Conservation (phyloP, 352 stramenopile species). For the Pythium scleroteichum region DNA sequence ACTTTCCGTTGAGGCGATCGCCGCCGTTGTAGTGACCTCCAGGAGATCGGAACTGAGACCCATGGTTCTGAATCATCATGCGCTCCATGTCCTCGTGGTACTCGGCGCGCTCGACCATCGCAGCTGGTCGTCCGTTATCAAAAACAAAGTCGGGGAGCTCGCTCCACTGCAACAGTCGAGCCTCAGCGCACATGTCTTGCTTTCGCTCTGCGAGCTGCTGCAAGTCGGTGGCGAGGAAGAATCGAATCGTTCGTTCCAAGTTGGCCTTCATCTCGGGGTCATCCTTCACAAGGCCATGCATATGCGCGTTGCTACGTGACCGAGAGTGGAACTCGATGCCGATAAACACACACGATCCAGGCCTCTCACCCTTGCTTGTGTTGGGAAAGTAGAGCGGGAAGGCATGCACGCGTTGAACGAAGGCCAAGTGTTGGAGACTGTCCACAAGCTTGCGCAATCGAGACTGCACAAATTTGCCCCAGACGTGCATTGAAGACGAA, state of each 20-base stretch:
- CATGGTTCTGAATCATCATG: slow-evolving; percentile 38
- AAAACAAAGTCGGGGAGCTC: slow-evolving; percentile 79
- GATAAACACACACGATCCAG: slow-evolving; percentile 81
- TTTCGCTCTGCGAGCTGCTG: slow-evolving; percentile 81
- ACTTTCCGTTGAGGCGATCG: slow-evolving; percentile 42
- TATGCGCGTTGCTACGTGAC: slow-evolving; percentile 38
- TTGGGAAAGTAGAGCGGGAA: slow-evolving; percentile 70
- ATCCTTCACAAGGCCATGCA: slow-evolving; percentile 31
- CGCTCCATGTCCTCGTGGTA: slow-evolving; percentile 67
- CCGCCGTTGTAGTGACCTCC: slow-evolving; percentile 22
- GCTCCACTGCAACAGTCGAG: slow-evolving; percentile 55
- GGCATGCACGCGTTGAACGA: slow-evolving; percentile 62
- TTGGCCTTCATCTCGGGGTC: slow-evolving; percentile 73
- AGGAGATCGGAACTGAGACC: slow-evolving; percentile 16
- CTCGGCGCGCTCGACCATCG: slow-evolving; percentile 51
- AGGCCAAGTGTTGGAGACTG: slow-evolving; percentile 62
- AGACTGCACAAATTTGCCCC: slow-evolving; percentile 84
- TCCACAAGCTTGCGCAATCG: slow-evolving; percentile 78
- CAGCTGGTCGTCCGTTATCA: slow-evolving; percentile 40
- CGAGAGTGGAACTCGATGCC: slow-evolving; percentile 73
- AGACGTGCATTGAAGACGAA: slow-evolving; percentile 70
- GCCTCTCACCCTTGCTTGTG: slow-evolving; percentile 36
- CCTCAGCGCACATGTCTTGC: slow-evolving; percentile 60
- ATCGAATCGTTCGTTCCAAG: slow-evolving; percentile 75
- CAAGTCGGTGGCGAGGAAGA: slow-evolving; percentile 82